Evolutionary conservation across 2,329 filamentous ascomycete genomes (phyloP).

Genomic region (Trichoderma pleuroti): DNA sequence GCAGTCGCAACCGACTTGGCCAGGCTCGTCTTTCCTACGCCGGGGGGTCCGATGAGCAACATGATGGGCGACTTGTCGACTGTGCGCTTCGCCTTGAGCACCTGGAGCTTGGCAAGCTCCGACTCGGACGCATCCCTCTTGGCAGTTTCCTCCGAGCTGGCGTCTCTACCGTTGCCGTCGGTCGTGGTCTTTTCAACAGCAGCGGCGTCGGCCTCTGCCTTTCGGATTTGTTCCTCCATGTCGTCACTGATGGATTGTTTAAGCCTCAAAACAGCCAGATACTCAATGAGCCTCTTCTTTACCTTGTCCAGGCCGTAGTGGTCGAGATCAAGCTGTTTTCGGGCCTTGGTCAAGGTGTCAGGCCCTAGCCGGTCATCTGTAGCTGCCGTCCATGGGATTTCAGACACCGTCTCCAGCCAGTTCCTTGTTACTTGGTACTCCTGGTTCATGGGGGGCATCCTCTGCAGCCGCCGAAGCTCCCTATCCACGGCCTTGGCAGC

Average conservation of each 20-base stretch:
- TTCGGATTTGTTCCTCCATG: conserved; percentile 72
- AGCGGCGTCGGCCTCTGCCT: conserved; percentile 61
- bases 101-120: conserved; percentile 61
- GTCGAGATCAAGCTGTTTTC: conserved; percentile 89
- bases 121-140: conserved; percentile 29
- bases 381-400: conserved; percentile 85
- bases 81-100: conserved; percentile 78
- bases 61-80: conserved; percentile 95
- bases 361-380: conserved; percentile 84
- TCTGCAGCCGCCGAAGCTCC: conserved; percentile 81
- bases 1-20: conserved; percentile 91
- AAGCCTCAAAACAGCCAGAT: conserved; percentile 89
- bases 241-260: conserved; percentile 88
- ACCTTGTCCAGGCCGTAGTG: conserved; percentile 96
- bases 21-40: conserved; percentile 92
- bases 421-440: conserved; percentile 93
- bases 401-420: conserved; percentile 88
- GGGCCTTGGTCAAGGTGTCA: conserved; percentile 72
- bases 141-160: conserved; percentile 15
- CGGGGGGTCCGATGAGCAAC: conserved; percentile 86
- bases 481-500: conserved; percentile 87
- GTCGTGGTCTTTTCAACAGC: conserved; percentile 47
- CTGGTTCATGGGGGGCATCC: conserved; percentile 94
- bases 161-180: conserved; percentile 24
- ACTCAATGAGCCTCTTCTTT: conserved; percentile 93